Conservation (phyloP, 163 green algal species). For the Scenedesmus sp. region DNA sequence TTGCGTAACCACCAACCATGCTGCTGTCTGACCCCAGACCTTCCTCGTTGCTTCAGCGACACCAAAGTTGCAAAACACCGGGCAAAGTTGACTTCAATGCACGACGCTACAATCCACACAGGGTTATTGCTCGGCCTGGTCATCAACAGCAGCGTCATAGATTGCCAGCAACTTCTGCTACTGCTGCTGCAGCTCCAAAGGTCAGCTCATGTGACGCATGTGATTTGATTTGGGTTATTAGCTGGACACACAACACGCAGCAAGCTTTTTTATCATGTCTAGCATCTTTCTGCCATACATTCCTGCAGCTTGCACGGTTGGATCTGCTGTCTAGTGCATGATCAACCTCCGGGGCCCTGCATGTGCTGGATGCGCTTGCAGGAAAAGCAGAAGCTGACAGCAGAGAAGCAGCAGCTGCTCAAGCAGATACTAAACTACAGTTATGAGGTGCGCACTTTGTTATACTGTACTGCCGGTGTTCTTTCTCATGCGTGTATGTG, state of each 20-base stretch:
- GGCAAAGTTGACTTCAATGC: not conserved
- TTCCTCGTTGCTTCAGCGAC: not conserved
- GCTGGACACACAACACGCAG: not conserved
- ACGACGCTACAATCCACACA: not conserved
- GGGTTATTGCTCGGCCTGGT: not conserved
- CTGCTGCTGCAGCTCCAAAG: not conserved
- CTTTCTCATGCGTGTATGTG: no score
- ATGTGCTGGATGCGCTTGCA: not conserved
- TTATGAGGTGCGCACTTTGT: not conserved
- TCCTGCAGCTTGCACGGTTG: not conserved
- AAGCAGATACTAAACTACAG: slow-evolving; percentile 33
- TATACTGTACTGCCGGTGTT: no score
- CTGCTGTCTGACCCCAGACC: not conserved
- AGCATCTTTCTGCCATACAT: not conserved
- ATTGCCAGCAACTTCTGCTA: not conserved
- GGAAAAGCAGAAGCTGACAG: slow-evolving; percentile 1
- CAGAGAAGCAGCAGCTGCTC: not conserved
- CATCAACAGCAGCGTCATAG: not conserved
- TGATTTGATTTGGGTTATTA: not conserved
- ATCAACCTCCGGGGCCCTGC: not conserved
- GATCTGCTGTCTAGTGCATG: not conserved
- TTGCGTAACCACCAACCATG: not conserved
- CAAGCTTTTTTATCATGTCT: not conserved
- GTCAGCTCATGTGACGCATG: slow-evolving; percentile 7
- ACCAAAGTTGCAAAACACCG: not conserved